These are phyloP conservation scores for Naganishia randhawae DNA, from an alignment of 768 basidiomycete species.

Conservation along the genomic window DNA sequence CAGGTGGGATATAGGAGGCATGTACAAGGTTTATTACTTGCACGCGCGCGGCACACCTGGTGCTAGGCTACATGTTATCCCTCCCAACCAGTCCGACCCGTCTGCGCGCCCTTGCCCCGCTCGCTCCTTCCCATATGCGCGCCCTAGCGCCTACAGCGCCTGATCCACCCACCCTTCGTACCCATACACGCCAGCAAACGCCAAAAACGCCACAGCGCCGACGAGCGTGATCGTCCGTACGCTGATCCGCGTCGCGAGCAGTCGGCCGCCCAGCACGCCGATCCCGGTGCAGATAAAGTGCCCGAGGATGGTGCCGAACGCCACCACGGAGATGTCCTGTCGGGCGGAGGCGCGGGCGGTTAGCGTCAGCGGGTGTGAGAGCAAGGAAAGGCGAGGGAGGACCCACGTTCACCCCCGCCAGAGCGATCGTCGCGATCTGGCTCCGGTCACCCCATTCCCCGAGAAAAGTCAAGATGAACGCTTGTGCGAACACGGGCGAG, in stretches of 20 bases:
- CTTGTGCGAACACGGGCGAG: conserved; percentile 91
- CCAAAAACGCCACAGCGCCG: conserved; percentile 74
- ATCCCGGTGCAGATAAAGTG: conserved; percentile 81
- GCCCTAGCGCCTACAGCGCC: conserved; percentile 20
- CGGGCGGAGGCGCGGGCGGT: background rate
- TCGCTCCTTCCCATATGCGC: too few relatives aligned
- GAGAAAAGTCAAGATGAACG: conserved; percentile 91
- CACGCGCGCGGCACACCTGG: too few relatives aligned
- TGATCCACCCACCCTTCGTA: conserved; percentile 57
- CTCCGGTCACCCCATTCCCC: conserved; percentile 99
- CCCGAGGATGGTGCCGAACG: conserved; percentile 81
- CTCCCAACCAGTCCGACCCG: too few relatives aligned
- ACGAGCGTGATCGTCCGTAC: conserved; percentile 87
- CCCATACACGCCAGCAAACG: conserved; percentile 77
- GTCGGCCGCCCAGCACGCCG: conserved; percentile 90
- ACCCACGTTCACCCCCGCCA: conserved; percentile 89
- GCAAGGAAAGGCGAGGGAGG: background rate
- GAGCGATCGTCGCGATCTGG: conserved; percentile 92
- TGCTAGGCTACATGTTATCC: too few relatives aligned
- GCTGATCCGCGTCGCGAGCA: conserved; percentile 86
- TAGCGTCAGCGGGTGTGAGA: background rate
- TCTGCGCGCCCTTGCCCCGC: too few relatives aligned
- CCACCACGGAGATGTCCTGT: conserved; percentile 88
- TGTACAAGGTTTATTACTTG: too few relatives aligned
- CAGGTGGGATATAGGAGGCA: too few relatives aligned